Conservation (phyloP, 2,329 filamentous ascomycete species). For the Penicillium palitans region DNA sequence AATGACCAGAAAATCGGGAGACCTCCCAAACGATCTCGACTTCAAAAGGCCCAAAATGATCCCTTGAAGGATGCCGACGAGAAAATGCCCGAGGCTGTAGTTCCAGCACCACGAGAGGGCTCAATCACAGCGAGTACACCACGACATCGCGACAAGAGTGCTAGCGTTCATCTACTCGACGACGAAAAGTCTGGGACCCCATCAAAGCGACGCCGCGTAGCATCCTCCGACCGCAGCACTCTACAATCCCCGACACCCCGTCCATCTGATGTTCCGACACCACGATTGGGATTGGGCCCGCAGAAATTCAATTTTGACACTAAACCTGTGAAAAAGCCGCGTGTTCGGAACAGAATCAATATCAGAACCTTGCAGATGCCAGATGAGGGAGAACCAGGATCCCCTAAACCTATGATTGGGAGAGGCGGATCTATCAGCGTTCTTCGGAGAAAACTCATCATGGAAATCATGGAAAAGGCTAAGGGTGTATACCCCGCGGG, state of each 20-base stretch:
- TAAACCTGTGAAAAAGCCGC: background rate
- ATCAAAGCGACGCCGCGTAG: conserved; percentile 19
- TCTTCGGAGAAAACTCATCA: conserved; percentile 52
- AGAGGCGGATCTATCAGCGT: conserved; percentile 47
- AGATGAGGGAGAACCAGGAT: background rate
- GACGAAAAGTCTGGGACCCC: conserved; percentile 7
- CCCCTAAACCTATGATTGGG: conserved; percentile 14
- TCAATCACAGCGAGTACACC: background rate
- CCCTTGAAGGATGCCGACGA: background rate
- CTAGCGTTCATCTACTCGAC: conserved; percentile 8
- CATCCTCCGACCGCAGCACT: background rate
- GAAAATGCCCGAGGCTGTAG: background rate
- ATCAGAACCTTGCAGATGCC: background rate
- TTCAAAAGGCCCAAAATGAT: conserved; percentile 1
- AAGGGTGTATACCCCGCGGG: conserved; percentile 58
- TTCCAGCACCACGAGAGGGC: background rate
- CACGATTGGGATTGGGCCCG: background rate
- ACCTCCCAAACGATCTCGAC: conserved; percentile 24
- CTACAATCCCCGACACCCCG: background rate
- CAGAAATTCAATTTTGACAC: background rate
- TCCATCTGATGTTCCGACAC: background rate
- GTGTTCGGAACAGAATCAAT: background rate
- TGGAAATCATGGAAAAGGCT: conserved; percentile 56
- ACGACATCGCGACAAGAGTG: conserved; percentile 2
- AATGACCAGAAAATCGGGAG: conserved; percentile 9